Evolutionary conservation across 1,284 basidiomycete genomes (phyloP), one percentile per base, ranked within the genome.

Genomic region (Cutaneotrichosporon mucoides): DNA sequence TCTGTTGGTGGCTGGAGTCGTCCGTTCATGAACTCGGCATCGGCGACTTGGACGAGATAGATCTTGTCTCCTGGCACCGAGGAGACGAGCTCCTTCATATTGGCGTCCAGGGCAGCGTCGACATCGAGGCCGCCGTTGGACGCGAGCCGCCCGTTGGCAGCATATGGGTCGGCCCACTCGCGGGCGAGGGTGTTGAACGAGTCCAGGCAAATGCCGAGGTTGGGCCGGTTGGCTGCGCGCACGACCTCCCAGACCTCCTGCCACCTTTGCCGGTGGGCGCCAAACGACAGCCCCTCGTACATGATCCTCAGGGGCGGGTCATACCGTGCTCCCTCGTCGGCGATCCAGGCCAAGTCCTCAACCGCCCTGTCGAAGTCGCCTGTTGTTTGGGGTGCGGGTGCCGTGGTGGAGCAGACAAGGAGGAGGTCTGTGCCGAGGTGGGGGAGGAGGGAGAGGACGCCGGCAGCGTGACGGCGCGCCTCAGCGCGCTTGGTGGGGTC

Each of bases 161-260:
- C 1, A 8, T 46, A 49, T 4, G 57, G 57, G 46, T 58, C 57
- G 6, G 57, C 57, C 57, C 57, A 58, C 16, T 43, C 38, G 7
- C 35, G 24, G 2, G 38, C 57, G n/a, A 58, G 52, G 6, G 15
- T 42, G 52, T 58, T 58, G 57, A 58, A 58, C n/a, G 52, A 54
- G 16, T 58, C 57, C 11, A 58, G 57, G 12, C 11, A n/a, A 15
- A 58, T 36, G 35, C 57, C 57, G 34, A 58, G 10, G 57, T 58
- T 58, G 38, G 45, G 46, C 3, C 51, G 52, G 52, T 58, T 38
- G n/a, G 40, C 57, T 4, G n/a, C 8, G 12, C 16, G 16, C n/a
- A 58, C 40, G 10, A 58, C 52, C 16, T 49, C 57, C 45, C 46
- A 58, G 2, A 37, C 57, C 12, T 42, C 38, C 46, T 49, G 24